These are phyloP conservation scores for Venturiaceae sp. DNA, from an alignment of 2,329 filamentous ascomycete genomes.

Conservation along the genomic window DNA sequence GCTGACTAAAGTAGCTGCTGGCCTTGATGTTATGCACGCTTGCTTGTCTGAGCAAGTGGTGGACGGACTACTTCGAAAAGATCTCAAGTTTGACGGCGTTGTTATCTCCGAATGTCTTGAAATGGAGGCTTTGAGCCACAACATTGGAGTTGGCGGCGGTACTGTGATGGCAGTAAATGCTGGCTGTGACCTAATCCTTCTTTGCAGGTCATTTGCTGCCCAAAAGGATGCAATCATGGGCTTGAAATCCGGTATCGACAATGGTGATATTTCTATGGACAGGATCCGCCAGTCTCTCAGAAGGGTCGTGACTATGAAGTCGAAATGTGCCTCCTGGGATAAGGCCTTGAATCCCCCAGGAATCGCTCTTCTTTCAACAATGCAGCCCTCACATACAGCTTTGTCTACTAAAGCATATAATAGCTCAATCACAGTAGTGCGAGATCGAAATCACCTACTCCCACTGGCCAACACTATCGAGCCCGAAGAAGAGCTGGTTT, in stretches of 20 bases:
- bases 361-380: conserved; percentile 62
- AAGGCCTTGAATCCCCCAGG: conserved; percentile 84
- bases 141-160: conserved; percentile 92
- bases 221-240: conserved; percentile 89
- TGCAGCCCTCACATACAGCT: conserved; percentile 72
- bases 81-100: conserved; percentile 82
- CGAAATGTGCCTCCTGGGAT: conserved; percentile 79
- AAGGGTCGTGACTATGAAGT: conserved; percentile 72
- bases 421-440: conserved; percentile 82
- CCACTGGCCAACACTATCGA: conserved; percentile 76
- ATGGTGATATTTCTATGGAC: conserved; percentile 74
- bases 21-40: conserved; percentile 91
- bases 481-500: conserved; percentile 75
- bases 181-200: conserved; percentile 81
- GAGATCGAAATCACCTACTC: conserved; percentile 77
- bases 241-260: conserved; percentile 80
- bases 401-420: conserved; percentile 84
- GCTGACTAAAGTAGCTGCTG: conserved; percentile 50
- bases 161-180: conserved; percentile 97
- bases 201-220: conserved; percentile 79
- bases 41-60: conserved; percentile 90
- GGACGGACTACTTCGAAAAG: conserved; percentile 76
- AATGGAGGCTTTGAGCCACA: conserved; percentile 92
- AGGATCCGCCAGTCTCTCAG: conserved; percentile 72
- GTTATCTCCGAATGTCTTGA: conserved; percentile 93